These are phyloP conservation scores for Fusarium buxicola DNA, from an alignment of 2,329 filamentous ascomycete genomes.

Conservation along the genomic window DNA sequence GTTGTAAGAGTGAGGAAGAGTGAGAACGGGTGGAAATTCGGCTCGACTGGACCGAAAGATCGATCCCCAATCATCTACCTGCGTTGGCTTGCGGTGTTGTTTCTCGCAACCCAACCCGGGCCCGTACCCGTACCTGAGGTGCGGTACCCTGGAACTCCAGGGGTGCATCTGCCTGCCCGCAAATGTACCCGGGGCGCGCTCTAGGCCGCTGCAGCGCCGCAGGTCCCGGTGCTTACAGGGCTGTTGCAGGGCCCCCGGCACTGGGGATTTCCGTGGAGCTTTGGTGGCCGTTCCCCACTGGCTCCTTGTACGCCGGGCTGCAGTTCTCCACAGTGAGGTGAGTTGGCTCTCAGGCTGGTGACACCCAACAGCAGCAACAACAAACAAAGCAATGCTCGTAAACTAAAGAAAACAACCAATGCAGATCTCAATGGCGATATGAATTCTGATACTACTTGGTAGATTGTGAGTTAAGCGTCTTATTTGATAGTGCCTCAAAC, in stretches of 20 bases:
- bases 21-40: conserved; percentile 31
- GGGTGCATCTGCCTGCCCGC: conserved; percentile 5
- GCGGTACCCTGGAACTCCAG: conserved; percentile 6
- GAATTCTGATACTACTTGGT: background rate
- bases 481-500: conserved; percentile 8
- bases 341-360: conserved; percentile 10
- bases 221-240: conserved; percentile 20
- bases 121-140: conserved; percentile 17
- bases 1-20: conserved; percentile 16
- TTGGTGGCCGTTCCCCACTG: conserved; percentile 22
- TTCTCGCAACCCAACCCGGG: conserved; percentile 18
- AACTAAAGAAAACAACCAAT: conserved; percentile 6
- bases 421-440: conserved; percentile 10
- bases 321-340: conserved; percentile 21
- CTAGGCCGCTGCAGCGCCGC: conserved; percentile 13
- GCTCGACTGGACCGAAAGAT: conserved; percentile 26
- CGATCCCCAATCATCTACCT: conserved; percentile 40
- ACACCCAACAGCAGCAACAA: conserved; percentile 11
- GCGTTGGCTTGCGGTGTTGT: conserved; percentile 36
- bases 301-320: conserved; percentile 6
- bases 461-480: background rate
- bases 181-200: conserved; percentile 29
- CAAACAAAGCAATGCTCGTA: conserved; percentile 15
- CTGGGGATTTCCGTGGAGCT: background rate
- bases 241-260: conserved; percentile 24